A percentile compares a stretch with the other conserved stretches of the same genome.
phyloP scores from a whole-genome alignment of 768 basidiomycete genomes.

The Gautieria morchelliformis region DNA sequence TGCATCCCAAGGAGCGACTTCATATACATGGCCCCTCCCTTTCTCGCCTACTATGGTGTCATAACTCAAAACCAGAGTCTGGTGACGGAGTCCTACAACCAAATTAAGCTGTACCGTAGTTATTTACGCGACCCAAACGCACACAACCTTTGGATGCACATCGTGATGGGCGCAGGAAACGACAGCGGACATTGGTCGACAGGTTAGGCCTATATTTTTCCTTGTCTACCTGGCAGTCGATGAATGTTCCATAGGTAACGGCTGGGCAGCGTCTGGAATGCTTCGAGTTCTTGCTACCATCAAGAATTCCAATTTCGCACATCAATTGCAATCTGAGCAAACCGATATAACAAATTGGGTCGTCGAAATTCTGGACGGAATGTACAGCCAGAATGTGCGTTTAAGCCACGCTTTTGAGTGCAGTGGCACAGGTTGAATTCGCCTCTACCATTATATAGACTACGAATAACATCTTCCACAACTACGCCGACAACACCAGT shows the following conservation, averaged over 20 bases:
- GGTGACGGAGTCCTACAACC: constrained; percentile 55
- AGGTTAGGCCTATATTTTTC: constrained; percentile 27
- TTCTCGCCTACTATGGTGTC: constrained; percentile 77
- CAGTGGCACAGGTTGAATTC: no score
- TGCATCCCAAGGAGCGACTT: constrained; percentile 54
- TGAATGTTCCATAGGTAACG: constrained; percentile 51
- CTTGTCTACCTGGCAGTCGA: neutral
- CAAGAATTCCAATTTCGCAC: constrained; percentile 45
- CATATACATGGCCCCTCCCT: constrained; percentile 81
- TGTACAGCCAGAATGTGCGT: constrained; percentile 52
- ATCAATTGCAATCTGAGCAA: constrained; percentile 39
- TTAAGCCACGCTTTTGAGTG: neutral
- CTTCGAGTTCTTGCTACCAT: constrained; percentile 74
- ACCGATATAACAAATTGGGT: constrained; percentile 56
- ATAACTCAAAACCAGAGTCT: constrained; percentile 46
- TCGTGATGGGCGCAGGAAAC: constrained; percentile 46
- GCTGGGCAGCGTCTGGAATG: constrained; percentile 86
- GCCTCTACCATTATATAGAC: constrained; percentile 24
- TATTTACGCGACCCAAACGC: constrained; percentile 46
- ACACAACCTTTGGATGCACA: constrained; percentile 66
- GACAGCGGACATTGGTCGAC: constrained; percentile 79
- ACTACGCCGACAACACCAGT: constrained; percentile 52
- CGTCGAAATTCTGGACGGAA: constrained; percentile 61
- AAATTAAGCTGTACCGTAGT: constrained; percentile 61
- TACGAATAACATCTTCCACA: constrained; percentile 45